Base-by-base conservation (phyloP, 139 green algal species). In the Ostreobium quekettii region DNA sequence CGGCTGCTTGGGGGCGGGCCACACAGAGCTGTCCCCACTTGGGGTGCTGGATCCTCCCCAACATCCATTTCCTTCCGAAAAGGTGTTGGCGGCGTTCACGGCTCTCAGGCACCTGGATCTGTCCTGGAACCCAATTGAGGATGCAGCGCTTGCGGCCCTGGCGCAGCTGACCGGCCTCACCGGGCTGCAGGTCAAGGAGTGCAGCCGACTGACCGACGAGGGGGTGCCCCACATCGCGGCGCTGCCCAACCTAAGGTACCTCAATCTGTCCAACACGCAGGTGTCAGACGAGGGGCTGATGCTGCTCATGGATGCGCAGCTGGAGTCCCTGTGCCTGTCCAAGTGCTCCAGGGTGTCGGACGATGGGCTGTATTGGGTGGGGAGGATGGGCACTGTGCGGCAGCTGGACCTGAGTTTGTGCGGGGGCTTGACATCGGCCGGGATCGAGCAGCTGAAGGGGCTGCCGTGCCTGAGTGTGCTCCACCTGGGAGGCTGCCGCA, bases 251-350 rank as follows among this genome's bases (percentile, higher is more conserved):
- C 15, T 26, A 19, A 19, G 19, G 46, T 26, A 53, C 46, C 19
- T 53, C 46, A 62, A 62, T 26, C 15, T 62, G 7, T 62, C 8
- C 53, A 26, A 26, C 53, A 62, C 53, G 19, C 26, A 19, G 8
- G 53, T 62, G 11, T 37, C 53, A 7, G 53, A 62, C 15, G 53
- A 62, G 7, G 53, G 53, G 19, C 8, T 62, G 53, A 62, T 62
- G 53, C 33, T 26, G 53, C 19, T 62, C 26, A 62, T 37, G 8
- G 53, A 62, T 33, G 26, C 33, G 11, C 11, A 8, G 19, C 15
- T 62, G 19, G 53, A 62, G 19, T 11, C 7, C 8, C 53, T 62
- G 26, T 37, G 33, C 15, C 53, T 62, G 8, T 37, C 26, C 19
- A 62, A 26, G 53, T 62, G 53, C 15, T 26, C 31, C 33, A 26